These are phyloP conservation scores for Crotalaria pallida DNA, from an alignment of 306 rosid genomes.

Conservation along the genomic window DNA sequence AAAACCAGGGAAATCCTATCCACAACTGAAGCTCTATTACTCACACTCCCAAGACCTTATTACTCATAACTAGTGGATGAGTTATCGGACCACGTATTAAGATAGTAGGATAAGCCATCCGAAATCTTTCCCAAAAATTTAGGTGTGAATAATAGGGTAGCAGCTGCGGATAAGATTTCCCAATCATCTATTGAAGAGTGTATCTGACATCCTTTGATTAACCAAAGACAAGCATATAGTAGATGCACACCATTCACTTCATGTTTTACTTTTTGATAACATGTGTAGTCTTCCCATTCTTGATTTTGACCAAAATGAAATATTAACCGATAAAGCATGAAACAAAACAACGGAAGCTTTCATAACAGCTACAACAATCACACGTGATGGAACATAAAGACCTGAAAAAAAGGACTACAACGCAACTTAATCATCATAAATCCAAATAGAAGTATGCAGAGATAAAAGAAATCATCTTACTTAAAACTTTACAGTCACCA, in stretches of 20 bases:
- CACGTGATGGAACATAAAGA: not conserved
- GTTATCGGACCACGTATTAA: too few relatives aligned
- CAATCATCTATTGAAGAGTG: not conserved
- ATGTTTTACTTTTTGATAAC: not conserved
- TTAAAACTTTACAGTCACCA: not conserved
- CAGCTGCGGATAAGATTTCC: too few relatives aligned
- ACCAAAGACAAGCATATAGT: not conserved
- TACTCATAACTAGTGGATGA: too few relatives aligned
- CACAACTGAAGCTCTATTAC: too few relatives aligned
- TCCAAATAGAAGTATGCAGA: not conserved
- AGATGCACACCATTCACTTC: not conserved
- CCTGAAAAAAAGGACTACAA: not conserved
- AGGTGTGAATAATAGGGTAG: too few relatives aligned
- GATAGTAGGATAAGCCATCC: too few relatives aligned
- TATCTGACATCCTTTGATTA: not conserved
- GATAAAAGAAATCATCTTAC: not conserved
- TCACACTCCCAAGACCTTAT: too few relatives aligned
- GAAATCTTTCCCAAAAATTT: too few relatives aligned
- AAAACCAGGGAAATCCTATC: too few relatives aligned
- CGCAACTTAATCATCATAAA: not conserved
- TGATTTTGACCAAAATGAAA: not conserved
- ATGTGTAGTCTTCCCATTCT: not conserved
- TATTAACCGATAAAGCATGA: not conserved
- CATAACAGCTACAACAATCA: too few relatives aligned
- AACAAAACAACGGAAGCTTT: not conserved